phyloP scores from a whole-genome alignment of 2,329 filamentous ascomycete species.

The Diaporthe amygdali region DNA sequence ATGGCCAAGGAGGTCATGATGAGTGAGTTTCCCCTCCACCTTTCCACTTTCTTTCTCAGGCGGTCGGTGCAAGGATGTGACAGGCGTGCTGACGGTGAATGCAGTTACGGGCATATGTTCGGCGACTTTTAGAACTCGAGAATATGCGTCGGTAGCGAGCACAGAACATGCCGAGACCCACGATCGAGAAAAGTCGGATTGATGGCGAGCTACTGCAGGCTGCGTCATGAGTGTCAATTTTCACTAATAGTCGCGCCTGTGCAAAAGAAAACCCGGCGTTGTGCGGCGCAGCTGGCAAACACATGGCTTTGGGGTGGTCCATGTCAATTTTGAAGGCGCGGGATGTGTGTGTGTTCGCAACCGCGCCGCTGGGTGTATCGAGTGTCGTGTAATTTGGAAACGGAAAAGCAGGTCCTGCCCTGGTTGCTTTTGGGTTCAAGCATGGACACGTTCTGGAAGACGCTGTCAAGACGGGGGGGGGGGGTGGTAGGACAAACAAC shows the following conservation, averaged over 20 bases:
- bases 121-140: conserved; percentile 64
- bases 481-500: background rate
- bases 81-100: conserved; percentile 14
- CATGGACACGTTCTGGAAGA: conserved; percentile 7
- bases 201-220: background rate
- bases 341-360: background rate
- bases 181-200: background rate
- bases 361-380: conserved; percentile 2
- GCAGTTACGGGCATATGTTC: conserved; percentile 76
- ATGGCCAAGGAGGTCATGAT: conserved; percentile 79
- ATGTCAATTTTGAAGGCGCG: background rate
- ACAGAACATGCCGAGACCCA: background rate
- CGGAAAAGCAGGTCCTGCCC: conserved; percentile 15
- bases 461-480: background rate
- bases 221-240: background rate
- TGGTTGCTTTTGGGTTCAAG: conserved; percentile 6
- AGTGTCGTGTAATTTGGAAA: conserved; percentile 6
- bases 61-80: background rate
- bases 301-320: background rate
- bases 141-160: background rate
- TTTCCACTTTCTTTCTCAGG: too few relatives aligned
- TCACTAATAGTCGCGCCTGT: conserved; percentile 6
- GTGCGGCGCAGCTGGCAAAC: conserved; percentile 5
- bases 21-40: conserved; percentile 70
- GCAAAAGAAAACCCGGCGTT: conserved; percentile 15